Evolutionary conservation across 306 rosid genomes (phyloP).

Genomic region (Cicer pinnatifidum): DNA sequence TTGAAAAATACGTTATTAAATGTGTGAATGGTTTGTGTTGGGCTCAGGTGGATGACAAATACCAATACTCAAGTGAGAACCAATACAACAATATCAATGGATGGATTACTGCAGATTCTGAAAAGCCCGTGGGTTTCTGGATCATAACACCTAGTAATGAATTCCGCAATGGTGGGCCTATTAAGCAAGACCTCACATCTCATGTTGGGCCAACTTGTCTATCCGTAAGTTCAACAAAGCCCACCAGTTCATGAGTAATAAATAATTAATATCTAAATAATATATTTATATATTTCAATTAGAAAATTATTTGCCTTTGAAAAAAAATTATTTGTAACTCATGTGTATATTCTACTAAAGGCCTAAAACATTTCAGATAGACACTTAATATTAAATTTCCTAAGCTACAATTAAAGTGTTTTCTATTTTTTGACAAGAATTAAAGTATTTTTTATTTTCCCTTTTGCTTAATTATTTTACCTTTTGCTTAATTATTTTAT

Average conservation of each 20-base stretch:
- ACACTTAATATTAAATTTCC: too few species aligned
- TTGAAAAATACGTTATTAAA: background rate
- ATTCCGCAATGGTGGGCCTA: constrained; percentile 70
- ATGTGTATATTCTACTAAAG: too few species aligned
- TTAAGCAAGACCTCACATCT: constrained; percentile 87
- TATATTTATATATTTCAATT: too few species aligned
- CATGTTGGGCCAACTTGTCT: constrained; percentile 82
- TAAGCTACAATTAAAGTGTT: too few species aligned
- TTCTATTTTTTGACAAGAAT: too few species aligned
- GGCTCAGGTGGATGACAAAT: constrained; percentile 86
- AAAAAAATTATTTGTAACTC: too few species aligned
- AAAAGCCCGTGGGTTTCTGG: constrained; percentile 70
- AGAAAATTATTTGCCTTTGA: too few species aligned
- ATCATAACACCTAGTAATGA: constrained; percentile 81
- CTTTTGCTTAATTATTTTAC: too few species aligned
- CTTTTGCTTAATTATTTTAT: background rate
- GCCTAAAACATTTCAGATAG: too few species aligned
- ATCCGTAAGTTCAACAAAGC: constrained; percentile 52
- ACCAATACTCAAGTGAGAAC: constrained; percentile 66
- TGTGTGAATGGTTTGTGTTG: background rate
- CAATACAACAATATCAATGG: constrained; percentile 68
- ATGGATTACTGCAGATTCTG: constrained; percentile 58
- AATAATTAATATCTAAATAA: too few species aligned
- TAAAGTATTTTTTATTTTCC: background rate
- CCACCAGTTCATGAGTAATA: background rate